Evolutionary conservation across 2,329 filamentous ascomycete genomes (phyloP).

Genomic region (Myriosclerotinia curreyana): DNA sequence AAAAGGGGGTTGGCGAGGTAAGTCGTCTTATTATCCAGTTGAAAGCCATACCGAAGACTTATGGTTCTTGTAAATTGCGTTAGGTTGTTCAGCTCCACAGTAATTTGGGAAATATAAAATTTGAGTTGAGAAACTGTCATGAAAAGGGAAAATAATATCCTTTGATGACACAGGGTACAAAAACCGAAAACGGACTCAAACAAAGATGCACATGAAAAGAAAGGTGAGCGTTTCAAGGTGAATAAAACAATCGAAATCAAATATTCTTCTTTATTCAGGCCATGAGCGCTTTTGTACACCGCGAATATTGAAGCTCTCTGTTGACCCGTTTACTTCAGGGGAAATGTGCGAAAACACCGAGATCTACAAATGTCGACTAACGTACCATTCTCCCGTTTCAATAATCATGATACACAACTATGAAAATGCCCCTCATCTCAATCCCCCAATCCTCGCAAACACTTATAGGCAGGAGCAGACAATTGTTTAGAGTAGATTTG

Average conservation of each 20-base stretch:
- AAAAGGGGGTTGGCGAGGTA: not conserved
- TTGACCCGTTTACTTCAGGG: too few relatives aligned
- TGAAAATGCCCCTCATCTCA: not conserved
- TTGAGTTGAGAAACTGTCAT: not conserved
- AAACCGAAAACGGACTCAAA: constrained; percentile 15
- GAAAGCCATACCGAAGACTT: constrained; percentile 4
- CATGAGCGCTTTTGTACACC: not conserved
- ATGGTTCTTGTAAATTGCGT: not conserved
- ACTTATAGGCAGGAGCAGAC: not conserved
- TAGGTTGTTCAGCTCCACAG: not conserved
- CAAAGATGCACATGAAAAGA: constrained; percentile 10
- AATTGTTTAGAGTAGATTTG: not conserved
- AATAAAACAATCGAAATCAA: not conserved
- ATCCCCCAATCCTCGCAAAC: not conserved
- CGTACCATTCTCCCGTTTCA: not conserved
- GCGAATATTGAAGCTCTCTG: not conserved
- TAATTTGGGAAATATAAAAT: not conserved
- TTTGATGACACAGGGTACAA: constrained; percentile 10
- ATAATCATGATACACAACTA: not conserved
- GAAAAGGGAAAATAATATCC: not conserved
- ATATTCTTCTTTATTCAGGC: constrained; percentile 11
- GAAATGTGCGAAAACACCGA: not conserved
- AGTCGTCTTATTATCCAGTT: constrained; percentile 1
- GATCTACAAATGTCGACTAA: not conserved
- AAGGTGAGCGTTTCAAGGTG: not conserved